A percentile compares a stretch with the other conserved stretches of the same genome.
These are phyloP conservation scores for Fagus sylvatica DNA, from an alignment of 306 rosid genomes.

Conservation along the genomic window DNA sequence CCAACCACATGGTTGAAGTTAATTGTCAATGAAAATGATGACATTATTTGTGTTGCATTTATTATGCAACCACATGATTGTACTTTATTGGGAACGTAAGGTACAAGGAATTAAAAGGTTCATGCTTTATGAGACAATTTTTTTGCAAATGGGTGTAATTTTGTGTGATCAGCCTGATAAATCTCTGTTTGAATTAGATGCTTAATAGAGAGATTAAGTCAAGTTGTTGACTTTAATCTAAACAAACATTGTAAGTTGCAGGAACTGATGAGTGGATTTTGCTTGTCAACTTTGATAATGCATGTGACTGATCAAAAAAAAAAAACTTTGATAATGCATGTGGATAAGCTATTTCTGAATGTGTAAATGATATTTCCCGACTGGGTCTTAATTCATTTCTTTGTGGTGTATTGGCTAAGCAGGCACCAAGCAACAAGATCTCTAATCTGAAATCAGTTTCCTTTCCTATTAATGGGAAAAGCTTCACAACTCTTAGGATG, in stretches of 20 bases:
- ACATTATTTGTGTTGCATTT: too few relatives aligned
- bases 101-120: not conserved
- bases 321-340: not conserved
- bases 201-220: not conserved
- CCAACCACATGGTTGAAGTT: too few relatives aligned
- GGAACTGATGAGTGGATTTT: not conserved
- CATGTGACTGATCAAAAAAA: too few relatives aligned
- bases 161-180: not conserved
- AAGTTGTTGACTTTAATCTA: not conserved
- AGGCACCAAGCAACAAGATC: conserved; percentile 51
- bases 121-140: not conserved
- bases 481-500: conserved; percentile 51
- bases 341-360: too few relatives aligned
- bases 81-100: too few relatives aligned
- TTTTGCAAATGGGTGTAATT: not conserved
- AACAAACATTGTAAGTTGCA: not conserved
- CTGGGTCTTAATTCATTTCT: conserved; percentile 5
- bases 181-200: not conserved
- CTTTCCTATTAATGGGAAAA: conserved; percentile 47
- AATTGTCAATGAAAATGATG: too few relatives aligned
- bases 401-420: conserved; percentile 34
- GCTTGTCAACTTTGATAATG: not conserved
- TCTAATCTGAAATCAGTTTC: conserved; percentile 57
- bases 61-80: too few relatives aligned
- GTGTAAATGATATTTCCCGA: too few relatives aligned